Percentiles rank a stretch among this genome's conserved stretches.
Evolutionary conservation across 768 basidiomycete species (phyloP).

Genomic region (Piloderma croceum): DNA sequence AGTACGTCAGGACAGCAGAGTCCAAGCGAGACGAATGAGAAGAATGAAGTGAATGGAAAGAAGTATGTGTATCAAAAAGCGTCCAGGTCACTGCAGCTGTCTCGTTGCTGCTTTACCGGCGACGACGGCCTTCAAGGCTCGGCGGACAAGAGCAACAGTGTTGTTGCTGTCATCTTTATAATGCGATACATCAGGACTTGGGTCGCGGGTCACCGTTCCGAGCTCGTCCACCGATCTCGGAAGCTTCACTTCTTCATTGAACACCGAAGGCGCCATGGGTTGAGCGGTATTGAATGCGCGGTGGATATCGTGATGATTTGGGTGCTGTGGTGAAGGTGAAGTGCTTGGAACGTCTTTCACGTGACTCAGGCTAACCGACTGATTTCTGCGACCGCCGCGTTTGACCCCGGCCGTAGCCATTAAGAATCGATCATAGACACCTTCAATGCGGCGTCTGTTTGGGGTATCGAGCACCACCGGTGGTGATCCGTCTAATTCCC

Average conservation of each 20-base stretch:
- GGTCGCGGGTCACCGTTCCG: constrained; percentile 39
- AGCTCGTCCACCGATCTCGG: constrained; percentile 60
- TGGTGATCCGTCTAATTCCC: constrained; percentile 34
- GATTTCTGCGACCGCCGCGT: constrained; percentile 75
- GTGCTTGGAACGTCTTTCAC: constrained; percentile 29
- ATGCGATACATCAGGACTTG: constrained; percentile 18
- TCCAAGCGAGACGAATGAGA: too few relatives aligned
- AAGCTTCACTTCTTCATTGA: constrained; percentile 49
- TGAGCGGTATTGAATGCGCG: too few relatives aligned
- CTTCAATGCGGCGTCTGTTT: constrained; percentile 56
- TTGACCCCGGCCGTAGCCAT: constrained; percentile 80
- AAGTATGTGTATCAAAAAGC: too few relatives aligned
- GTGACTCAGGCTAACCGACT: constrained; percentile 57
- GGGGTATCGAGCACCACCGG: constrained; percentile 46
- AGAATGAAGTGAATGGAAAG: too few relatives aligned
- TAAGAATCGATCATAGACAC: constrained; percentile 76
- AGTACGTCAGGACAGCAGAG: too few relatives aligned
- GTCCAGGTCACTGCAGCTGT: too few relatives aligned
- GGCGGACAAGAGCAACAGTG: constrained; percentile 54
- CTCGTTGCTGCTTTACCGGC: constrained; percentile 63
- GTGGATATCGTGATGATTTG: too few relatives aligned
- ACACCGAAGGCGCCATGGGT: constrained; percentile 71
- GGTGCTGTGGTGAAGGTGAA: constrained; percentile 15
- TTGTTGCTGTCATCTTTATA: constrained; percentile 45
- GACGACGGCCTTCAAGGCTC: constrained; percentile 73